A percentile compares a stretch with the other conserved stretches of the same genome.
Evolutionary conservation across 108 stramenopile species (phyloP).

Genomic region (Phaeodactylum tricornutum): DNA sequence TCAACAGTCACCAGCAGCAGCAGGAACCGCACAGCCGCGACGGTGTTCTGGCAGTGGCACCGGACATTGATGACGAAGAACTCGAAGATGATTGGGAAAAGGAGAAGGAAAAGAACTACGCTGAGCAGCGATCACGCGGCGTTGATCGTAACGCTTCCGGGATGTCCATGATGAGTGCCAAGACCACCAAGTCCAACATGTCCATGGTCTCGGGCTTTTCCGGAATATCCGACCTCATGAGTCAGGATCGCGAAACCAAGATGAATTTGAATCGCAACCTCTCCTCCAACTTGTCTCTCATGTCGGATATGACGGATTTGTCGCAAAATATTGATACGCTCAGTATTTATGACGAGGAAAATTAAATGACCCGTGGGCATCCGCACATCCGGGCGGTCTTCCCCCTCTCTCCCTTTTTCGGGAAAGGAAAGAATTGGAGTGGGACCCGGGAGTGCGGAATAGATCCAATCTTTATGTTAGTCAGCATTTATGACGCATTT

Average conservation of each 20-base stretch:
- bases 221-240: constrained; percentile 1
- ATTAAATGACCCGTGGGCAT: too few species aligned
- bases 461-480: too few species aligned
- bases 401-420: too few species aligned
- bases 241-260: too few species aligned
- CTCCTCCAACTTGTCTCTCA: constrained; percentile 6
- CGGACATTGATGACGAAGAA: neutral
- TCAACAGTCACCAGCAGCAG: neutral
- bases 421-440: too few species aligned
- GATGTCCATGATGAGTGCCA: neutral
- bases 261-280: neutral
- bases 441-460: too few species aligned
- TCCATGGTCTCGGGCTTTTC: neutral
- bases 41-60: neutral
- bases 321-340: constrained; percentile 6
- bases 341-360: too few species aligned
- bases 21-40: neutral
- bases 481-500: too few species aligned
- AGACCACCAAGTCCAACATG: neutral
- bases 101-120: neutral
- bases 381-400: too few species aligned
- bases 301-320: constrained; percentile 13
- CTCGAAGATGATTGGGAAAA: constrained; percentile 12
- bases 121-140: neutral
- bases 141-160: constrained; percentile 4